Base-by-base conservation (phyloP, 129 eudicot species). In the Chrysanthemum seticuspe region DNA sequence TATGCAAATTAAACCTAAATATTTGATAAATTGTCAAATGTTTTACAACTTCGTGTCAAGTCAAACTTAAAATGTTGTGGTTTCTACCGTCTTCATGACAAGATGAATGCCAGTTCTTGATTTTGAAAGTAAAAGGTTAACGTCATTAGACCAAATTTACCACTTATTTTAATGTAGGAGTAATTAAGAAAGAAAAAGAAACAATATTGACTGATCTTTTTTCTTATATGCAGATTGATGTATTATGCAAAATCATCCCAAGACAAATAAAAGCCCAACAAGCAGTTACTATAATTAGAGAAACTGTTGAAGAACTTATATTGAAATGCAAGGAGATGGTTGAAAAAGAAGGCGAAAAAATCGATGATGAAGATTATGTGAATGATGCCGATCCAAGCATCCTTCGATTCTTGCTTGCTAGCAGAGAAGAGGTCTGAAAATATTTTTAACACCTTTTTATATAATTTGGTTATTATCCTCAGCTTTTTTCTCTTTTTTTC, bases 341-440 rank as follows among this genome's bases (percentile, higher is more conserved):
- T 18, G 97, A 94, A 76, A 82, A 64, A 47, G 97, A 94, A 85
- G 99, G 93, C 31, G 99, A 90, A 82, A 90, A 74, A 82, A 90
- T 94, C n/a, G 81, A 78, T n/a, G 92, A 90, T 78, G 99, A 94
- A 82, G 99, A 94, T 62, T 94, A 94, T 68, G 97, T 94, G 44
- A 94, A 90, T 76, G 96, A 90, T 19, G 75, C 97, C n/a, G 99
- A 94, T 77, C 96, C 99, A 60, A 90, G 97, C 83, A 94, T 94
- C 56, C 93, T 94, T 44, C 87, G 97, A 3, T 94, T 94, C 87
- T 82, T 94, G 89, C 99, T 94, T 61, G 99, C 99, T 72, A 94
- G 99, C 82, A 81, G 99, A 76, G 99, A 90, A 65, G 97, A 94
- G 93, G 99, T 94, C 36, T 62, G 74, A n/a, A 78, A 25, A 65